These are phyloP conservation scores for Diaporthe capsici DNA, from an alignment of 2,329 filamentous ascomycete genomes.

Conservation along the genomic window DNA sequence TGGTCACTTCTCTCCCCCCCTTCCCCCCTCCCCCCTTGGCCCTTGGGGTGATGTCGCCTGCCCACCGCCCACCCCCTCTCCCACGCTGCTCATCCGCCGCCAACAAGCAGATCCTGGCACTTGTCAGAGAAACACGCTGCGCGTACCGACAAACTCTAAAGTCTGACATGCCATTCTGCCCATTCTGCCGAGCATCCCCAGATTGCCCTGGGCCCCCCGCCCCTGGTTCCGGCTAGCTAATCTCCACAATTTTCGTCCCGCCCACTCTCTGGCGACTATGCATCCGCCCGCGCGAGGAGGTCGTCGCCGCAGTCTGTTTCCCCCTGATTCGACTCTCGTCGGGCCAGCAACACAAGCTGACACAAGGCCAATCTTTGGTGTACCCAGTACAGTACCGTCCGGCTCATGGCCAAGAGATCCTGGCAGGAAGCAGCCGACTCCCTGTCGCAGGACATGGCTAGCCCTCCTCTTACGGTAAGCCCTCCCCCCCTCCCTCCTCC, in stretches of 20 bases:
- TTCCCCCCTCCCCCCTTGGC: not conserved
- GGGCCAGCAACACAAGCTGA: constrained; percentile 8
- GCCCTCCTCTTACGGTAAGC: constrained; percentile 29
- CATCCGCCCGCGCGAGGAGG: constrained; percentile 17
- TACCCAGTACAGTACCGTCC: constrained; percentile 21
- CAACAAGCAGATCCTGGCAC: constrained; percentile 13
- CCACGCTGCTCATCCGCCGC: not conserved
- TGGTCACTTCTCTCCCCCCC: not conserved
- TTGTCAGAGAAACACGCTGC: constrained; percentile 8
- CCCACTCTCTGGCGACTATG: constrained; percentile 33
- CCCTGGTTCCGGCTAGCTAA: constrained; percentile 25
- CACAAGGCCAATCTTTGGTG: constrained; percentile 14
- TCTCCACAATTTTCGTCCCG: constrained; percentile 28
- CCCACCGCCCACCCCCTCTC: not conserved
- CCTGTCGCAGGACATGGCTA: constrained; percentile 28
- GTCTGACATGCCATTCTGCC: constrained; percentile 17
- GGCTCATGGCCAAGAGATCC: constrained; percentile 37
- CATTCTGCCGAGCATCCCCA: constrained; percentile 32
- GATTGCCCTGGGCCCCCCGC: constrained; percentile 21
- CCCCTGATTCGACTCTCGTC: constrained; percentile 26
- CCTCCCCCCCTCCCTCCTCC: not conserved
- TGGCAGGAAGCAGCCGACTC: constrained; percentile 35
- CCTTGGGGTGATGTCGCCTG: not conserved
- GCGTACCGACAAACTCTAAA: constrained; percentile 29
- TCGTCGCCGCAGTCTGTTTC: constrained; percentile 25